phyloP scores from a whole-genome alignment of 2,329 filamentous ascomycete species.

The Arthrinium phaeospermum region DNA sequence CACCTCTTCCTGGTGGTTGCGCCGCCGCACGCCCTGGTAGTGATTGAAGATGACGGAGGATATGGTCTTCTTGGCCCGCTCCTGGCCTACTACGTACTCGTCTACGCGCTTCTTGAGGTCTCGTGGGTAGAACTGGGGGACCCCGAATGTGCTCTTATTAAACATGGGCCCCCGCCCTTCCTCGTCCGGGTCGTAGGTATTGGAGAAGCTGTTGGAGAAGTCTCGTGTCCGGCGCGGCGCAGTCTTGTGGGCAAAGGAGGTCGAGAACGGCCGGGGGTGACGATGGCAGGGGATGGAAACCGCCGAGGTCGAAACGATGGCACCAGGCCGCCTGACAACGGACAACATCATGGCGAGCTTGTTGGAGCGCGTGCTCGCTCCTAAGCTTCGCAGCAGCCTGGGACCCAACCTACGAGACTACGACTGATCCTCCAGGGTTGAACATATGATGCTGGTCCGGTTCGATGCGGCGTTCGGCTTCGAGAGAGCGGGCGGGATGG shows the following conservation, averaged over 20 bases:
- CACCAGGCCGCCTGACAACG: constrained; percentile 30
- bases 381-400: constrained; percentile 18
- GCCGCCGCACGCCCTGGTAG: constrained; percentile 83
- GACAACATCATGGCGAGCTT: constrained; percentile 25
- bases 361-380: background rate
- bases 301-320: constrained; percentile 24
- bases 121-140: constrained; percentile 67
- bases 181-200: constrained; percentile 61
- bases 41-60: constrained; percentile 96
- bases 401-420: background rate
- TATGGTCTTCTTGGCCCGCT: constrained; percentile 91
- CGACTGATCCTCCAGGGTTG: background rate
- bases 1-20: constrained; percentile 77
- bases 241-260: constrained; percentile 34
- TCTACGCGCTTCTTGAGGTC: constrained; percentile 89
- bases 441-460: constrained; percentile 3
- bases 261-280: constrained; percentile 34
- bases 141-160: constrained; percentile 60
- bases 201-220: constrained; percentile 64
- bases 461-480: constrained; percentile 4
- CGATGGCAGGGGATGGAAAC: constrained; percentile 24
- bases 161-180: constrained; percentile 67
- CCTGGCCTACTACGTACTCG: constrained; percentile 95
- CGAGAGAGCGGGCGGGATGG: background rate
- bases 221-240: constrained; percentile 50